Conservation (phyloP, 2,329 filamentous ascomycete genomes). For the Bipolaris bicolor region DNA sequence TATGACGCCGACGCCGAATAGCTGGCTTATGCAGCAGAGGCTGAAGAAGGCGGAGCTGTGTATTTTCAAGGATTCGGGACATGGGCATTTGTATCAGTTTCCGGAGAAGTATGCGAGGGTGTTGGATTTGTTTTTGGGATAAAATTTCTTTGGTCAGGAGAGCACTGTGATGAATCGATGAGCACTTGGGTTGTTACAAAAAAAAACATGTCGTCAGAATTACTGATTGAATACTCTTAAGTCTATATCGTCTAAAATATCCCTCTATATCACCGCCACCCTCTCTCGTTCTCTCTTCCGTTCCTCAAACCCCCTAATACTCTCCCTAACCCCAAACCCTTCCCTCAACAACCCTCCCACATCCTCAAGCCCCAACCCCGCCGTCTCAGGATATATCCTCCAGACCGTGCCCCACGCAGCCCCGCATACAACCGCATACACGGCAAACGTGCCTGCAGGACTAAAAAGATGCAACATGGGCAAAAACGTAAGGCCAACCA, state of each 20-base stretch:
- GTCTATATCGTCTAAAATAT: background rate
- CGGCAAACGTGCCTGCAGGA: conserved; percentile 76
- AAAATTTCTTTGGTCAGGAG: background rate
- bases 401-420: conserved; percentile 72
- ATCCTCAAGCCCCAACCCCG: conserved; percentile 80
- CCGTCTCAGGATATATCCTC: conserved; percentile 84
- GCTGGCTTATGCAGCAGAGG: conserved; percentile 18
- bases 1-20: conserved; percentile 23
- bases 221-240: too few relatives aligned
- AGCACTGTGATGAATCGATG: background rate
- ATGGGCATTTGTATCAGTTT: conserved; percentile 32
- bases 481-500: conserved; percentile 85
- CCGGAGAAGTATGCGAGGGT: conserved; percentile 18
- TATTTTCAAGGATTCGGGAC: conserved; percentile 26
- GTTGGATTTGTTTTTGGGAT: conserved; percentile 18
- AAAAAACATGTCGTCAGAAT: too few relatives aligned
- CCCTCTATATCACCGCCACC: background rate
- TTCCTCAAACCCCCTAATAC: conserved; percentile 29
- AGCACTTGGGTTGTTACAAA: background rate
- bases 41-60: conserved; percentile 22
- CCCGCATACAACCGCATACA: conserved; percentile 77
- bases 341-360: conserved; percentile 72
- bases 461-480: conserved; percentile 81
- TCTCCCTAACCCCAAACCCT: conserved; percentile 68
- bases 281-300: conserved; percentile 10